A percentile compares a stretch with the other conserved stretches of the same genome.
These are phyloP conservation scores for Grosmannia huntii DNA, from an alignment of 2,329 filamentous ascomycete species.

Conservation along the genomic window DNA sequence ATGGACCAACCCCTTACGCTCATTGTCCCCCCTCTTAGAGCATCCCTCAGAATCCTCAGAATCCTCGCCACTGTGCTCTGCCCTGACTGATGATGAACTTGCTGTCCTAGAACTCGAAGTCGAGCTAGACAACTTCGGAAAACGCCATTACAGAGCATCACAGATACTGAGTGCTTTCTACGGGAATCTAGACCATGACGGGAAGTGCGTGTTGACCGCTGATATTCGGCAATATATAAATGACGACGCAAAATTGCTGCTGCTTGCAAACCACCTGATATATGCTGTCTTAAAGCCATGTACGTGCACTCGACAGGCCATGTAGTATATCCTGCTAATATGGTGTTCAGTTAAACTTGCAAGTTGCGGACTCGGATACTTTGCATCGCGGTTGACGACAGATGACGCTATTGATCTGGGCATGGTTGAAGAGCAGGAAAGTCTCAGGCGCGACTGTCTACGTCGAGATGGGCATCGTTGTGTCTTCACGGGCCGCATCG, in stretches of 20 bases:
- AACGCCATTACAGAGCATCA: not conserved
- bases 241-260: not conserved
- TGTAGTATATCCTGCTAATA: not conserved
- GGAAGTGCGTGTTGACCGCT: not conserved
- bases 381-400: not conserved
- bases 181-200: not conserved
- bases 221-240: not conserved
- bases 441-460: not conserved
- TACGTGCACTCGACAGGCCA: not conserved
- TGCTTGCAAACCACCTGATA: not conserved
- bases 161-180: not conserved
- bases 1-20: not conserved
- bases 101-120: not conserved
- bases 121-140: not conserved
- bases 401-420: not conserved
- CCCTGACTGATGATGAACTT: not conserved
- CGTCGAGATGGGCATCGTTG: conserved; percentile 5
- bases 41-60: not conserved
- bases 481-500: not conserved
- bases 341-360: conserved; percentile 2
- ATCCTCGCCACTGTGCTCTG: not conserved
- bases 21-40: not conserved
- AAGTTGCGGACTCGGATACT: not conserved
- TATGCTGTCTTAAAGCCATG: not conserved
- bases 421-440: not conserved